phyloP scores from a whole-genome alignment of 1,284 basidiomycete genomes.

The Ustilago trichophora region DNA sequence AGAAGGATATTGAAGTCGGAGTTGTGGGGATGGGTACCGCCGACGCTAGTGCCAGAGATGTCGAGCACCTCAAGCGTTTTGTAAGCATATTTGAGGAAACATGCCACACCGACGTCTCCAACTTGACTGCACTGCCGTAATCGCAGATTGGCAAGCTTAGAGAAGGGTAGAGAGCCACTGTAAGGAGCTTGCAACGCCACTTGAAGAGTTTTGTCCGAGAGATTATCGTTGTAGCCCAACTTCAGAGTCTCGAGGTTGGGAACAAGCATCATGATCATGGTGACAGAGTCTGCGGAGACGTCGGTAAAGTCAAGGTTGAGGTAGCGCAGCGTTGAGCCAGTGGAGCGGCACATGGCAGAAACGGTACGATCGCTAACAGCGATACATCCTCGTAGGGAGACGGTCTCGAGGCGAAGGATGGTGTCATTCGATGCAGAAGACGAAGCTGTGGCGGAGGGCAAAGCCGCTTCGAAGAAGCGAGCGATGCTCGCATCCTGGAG shows the following conservation, averaged over 20 bases:
- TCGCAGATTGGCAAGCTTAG: slow-evolving; percentile 24
- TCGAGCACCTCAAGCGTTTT: slow-evolving; percentile 24
- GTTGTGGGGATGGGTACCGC: slow-evolving; percentile 5
- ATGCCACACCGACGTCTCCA: slow-evolving; percentile 15
- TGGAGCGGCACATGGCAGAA: slow-evolving; percentile 19
- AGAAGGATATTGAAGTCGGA: slow-evolving; percentile 16
- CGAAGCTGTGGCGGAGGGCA: no score
- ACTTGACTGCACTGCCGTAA: slow-evolving; percentile 24
- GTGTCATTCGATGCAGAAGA: no score
- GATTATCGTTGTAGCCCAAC: slow-evolving; percentile 32
- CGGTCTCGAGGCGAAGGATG: slow-evolving; percentile 15
- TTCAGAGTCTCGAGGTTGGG: slow-evolving; percentile 29
- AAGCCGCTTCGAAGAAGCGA: slow-evolving; percentile 23
- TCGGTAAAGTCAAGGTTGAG: slow-evolving; percentile 46
- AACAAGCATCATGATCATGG: slow-evolving; percentile 6
- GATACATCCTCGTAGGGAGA: slow-evolving; percentile 33
- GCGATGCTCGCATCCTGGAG: slow-evolving; percentile 26
- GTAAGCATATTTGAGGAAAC: slow-evolving; percentile 22
- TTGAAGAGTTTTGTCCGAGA: slow-evolving; percentile 20
- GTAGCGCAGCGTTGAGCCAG: slow-evolving; percentile 23
- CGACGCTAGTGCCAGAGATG: slow-evolving; percentile 19
- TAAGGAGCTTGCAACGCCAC: slow-evolving; percentile 14
- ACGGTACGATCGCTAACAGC: slow-evolving; percentile 30
- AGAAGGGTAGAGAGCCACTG: slow-evolving; percentile 13
- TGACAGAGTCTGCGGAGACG: slow-evolving; percentile 24